Percentiles rank a stretch among this genome's conserved stretches.
These are phyloP conservation scores for Pyrus hybrid DNA, from an alignment of 331 rosid genomes.

Conservation along the genomic window DNA sequence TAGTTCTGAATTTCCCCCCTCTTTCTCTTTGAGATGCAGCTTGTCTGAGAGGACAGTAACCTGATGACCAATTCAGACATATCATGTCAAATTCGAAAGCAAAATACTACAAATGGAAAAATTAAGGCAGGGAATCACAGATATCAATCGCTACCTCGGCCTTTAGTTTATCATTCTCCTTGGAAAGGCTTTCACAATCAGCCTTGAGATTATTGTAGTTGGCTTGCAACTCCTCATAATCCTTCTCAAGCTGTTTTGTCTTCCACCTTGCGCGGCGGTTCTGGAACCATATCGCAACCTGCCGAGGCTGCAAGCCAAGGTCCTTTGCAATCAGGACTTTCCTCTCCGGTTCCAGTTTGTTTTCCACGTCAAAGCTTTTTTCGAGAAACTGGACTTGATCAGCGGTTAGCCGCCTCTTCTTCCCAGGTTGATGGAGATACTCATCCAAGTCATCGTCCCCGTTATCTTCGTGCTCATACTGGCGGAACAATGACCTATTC, in stretches of 20 bases:
- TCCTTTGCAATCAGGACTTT: conserved; percentile 69
- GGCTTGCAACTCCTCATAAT: conserved; percentile 48
- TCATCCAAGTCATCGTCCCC: conserved; percentile 65
- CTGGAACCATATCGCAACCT: conserved; percentile 95
- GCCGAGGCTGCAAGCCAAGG: conserved; percentile 84
- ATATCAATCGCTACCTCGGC: conserved; percentile 41
- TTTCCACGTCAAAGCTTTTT: conserved; percentile 79
- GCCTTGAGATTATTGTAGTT: conserved; percentile 43
- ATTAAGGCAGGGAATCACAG: not conserved
- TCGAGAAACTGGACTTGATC: conserved; percentile 80
- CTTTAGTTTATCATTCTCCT: conserved; percentile 55
- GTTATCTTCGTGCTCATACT: conserved; percentile 46
- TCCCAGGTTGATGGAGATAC: conserved; percentile 69
- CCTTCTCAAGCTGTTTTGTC: conserved; percentile 85
- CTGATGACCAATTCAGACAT: conserved; percentile 22
- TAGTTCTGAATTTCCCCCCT: conserved; percentile 11
- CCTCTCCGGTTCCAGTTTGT: conserved; percentile 90
- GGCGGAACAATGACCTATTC: conserved; percentile 28
- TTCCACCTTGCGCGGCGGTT: conserved; percentile 93
- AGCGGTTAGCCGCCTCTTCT: conserved; percentile 65
- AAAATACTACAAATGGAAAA: not conserved
- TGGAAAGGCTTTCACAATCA: conserved; percentile 48
- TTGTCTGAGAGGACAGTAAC: conserved; percentile 47
- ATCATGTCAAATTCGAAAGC: not conserved
- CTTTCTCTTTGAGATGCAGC: conserved; percentile 36